Evolutionary conservation across 2,329 filamentous ascomycete genomes (phyloP).

Genomic region (Cyclaneusma minus): DNA sequence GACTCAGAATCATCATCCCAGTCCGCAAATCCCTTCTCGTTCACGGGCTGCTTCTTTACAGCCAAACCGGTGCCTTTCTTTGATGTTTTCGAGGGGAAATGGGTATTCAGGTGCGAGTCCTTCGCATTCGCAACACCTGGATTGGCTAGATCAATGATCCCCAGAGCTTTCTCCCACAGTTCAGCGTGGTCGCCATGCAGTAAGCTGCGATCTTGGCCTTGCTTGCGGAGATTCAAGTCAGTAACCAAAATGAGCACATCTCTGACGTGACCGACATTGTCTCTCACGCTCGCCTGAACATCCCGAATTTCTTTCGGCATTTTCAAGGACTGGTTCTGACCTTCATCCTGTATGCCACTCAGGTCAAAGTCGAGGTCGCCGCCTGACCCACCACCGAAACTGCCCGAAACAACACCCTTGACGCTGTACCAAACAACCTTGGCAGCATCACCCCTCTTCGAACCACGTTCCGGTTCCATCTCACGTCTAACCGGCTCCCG

Average conservation of each 20-base stretch:
- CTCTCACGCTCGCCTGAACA: constrained; percentile 66
- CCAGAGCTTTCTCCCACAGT: constrained; percentile 70
- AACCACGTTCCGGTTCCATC: too few relatives aligned
- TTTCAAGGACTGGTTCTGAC: constrained; percentile 23
- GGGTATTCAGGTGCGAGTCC: constrained; percentile 23
- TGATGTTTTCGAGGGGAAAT: constrained; percentile 28
- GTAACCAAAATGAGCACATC: constrained; percentile 72
- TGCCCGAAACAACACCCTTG: too few relatives aligned
- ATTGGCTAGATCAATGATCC: constrained; percentile 72
- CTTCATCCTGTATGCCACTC: constrained; percentile 18
- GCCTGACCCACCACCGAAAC: too few relatives aligned
- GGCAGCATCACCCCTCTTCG: too few relatives aligned
- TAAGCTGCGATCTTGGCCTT: constrained; percentile 53
- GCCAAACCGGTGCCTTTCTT: too few relatives aligned
- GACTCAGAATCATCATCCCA: too few relatives aligned
- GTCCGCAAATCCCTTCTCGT: too few relatives aligned
- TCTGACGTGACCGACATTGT: constrained; percentile 69
- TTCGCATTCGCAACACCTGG: constrained; percentile 30
- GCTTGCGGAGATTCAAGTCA: constrained; percentile 61
- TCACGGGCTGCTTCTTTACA: too few relatives aligned
- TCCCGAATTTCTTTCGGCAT: constrained; percentile 61
- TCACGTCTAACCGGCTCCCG: too few relatives aligned
- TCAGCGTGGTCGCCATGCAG: constrained; percentile 39
- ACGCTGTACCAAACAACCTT: too few relatives aligned
- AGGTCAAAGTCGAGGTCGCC: constrained; percentile 65